Base-by-base conservation (phyloP, 73 alveolate species). In the Paramecium tetraurelia region DNA sequence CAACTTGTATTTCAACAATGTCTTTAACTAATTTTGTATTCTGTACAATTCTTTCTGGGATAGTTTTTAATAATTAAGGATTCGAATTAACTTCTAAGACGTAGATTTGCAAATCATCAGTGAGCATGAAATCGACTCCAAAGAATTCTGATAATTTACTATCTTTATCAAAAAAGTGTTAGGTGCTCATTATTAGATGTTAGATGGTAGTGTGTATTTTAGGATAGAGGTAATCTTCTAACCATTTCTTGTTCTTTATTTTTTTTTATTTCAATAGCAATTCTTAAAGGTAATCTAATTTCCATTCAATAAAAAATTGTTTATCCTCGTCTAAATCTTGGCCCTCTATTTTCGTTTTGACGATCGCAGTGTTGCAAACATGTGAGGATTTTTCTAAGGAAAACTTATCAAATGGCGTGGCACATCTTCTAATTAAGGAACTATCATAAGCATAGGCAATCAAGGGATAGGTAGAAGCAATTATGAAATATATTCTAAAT, bases 311-410 rank as follows among this genome's bases (percentile, higher is more conserved):
- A 29, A 44, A 89, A n/a, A 63, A 35, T 33, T 68, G 27, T 29
- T 58, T 48, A 22, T 80, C 75, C 14, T 43, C 90, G 4, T 44
- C 16, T 38, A 31, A 21, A 43, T 80, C 59, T 35, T 75, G 50
- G 46, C 7, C 53, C 50, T 35, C 87, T 41, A 44, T 33, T 53
- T 8, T 41, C 18, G 22, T 41, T 38, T 89, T 89, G 21, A 77
- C 84, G 44, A 89, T 70, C 8, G 94, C 86, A 2, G 94, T 89
- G 50, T 89, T 89, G 33, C 94, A 89, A 43, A 89, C 94, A 71
- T 89, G 94, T 0, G 40, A 35, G 16, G 89, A 41, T 46, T 70
- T 70, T 20, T 69, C 89, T 20, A 46, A 71, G 22, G 86, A 58
- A 44, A 44, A 40, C n/a, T 44, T 89, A 41, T 89, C 18, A 71